Base-by-base conservation (phyloP, 148 eudicot species). In the Camellia granthamiana region DNA sequence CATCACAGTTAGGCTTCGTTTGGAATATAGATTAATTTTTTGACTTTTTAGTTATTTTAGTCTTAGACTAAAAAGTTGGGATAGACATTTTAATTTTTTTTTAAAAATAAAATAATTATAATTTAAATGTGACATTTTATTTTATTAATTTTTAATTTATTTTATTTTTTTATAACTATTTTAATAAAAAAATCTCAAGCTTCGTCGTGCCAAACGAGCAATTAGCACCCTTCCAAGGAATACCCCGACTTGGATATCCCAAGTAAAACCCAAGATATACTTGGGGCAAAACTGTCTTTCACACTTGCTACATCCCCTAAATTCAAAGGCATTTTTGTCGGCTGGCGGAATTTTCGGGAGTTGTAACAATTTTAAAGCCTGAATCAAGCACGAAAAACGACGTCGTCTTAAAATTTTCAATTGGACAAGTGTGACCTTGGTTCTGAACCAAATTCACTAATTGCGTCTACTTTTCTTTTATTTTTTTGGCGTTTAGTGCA, bases 401-500 rank as follows among this genome's bases (percentile, higher is more conserved):
- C 68, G 21, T 62, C 65, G 65, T 62, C 6, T 6, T 5, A 5
- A 8, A 1, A 3, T 62, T 19, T 19, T 0, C 16, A n/a, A 16
- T 7, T 64, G 42, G 64, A 64, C 68, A 3, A 64, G 12, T 19
- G 23, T 64, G 68, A 19, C 68, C 68, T 64, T 5, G 42, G 1
- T 10, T 64, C 12, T 21, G 12, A 21, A 64, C 10, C 42, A 12
- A 64, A 64, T 7, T 30, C 38, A 30, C 38, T 30, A 30, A 30
- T 30, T 30, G 38, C 38, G 38, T 30, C 38, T 30, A 30, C 38
- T 30, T 30, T 30, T 30, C 38, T 30, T 30, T 30, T 30, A 30
- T 30, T 30, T 6, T 58, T 58, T 74, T 74, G 77, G 77, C 64
- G 77, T n/a, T 42, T 15, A 58, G 61, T 80, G 83, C 83, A 80